A percentile compares a stretch with the other conserved stretches of the same genome.
phyloP scores from a whole-genome alignment of 805 yeast species.

The Scheffersomyces amazonensis region DNA sequence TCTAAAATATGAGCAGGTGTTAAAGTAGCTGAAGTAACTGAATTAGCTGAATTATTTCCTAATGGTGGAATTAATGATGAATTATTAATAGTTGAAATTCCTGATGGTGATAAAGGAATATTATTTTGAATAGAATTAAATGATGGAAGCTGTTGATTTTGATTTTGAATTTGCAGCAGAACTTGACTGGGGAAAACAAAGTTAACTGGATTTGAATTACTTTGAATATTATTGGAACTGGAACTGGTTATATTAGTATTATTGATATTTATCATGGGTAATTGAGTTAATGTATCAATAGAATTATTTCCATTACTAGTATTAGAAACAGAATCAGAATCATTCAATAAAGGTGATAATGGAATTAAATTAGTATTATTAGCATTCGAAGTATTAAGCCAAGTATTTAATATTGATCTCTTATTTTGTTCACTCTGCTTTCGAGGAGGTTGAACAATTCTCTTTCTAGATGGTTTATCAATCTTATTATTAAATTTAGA shows the following conservation, averaged over 20 bases:
- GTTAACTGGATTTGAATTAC: conserved; percentile 3
- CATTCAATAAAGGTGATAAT: conserved; percentile 8
- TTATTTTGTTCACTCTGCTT: conserved; percentile 5
- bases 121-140: conserved; percentile 34
- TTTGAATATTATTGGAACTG: background rate
- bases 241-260: no score
- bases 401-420: conserved; percentile 7
- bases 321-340: conserved; percentile 5
- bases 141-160: conserved; percentile 32
- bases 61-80: conserved; percentile 11
- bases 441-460: background rate
- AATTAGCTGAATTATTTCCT: no score
- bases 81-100: conserved; percentile 2
- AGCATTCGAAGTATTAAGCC: conserved; percentile 5
- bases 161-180: conserved; percentile 23
- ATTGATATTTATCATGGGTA: conserved; percentile 10
- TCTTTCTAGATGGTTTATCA: background rate
- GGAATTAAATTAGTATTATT: conserved; percentile 7
- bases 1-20: conserved; percentile 26
- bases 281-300: conserved; percentile 7
- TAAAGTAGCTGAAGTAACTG: conserved; percentile 17
- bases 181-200: conserved; percentile 17
- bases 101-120: conserved; percentile 24
- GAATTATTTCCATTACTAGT: conserved; percentile 2
- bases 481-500: background rate